Percentiles rank a stretch among this genome's conserved stretches.
phyloP scores from a whole-genome alignment of 1,139 yeast species.

The Dujonia santamariae region DNA sequence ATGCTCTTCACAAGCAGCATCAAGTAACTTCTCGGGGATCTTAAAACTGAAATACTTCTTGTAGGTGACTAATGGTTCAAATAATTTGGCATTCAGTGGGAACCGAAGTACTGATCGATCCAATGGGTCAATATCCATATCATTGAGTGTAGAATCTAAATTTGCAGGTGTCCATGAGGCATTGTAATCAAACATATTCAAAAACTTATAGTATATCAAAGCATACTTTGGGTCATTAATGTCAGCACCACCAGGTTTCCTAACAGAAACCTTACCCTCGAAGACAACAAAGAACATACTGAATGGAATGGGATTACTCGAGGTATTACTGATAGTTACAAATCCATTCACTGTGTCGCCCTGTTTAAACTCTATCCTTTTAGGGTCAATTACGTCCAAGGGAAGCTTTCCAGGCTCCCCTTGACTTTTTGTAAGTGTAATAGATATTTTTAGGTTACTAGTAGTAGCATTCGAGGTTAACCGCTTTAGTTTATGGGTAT shows the following conservation, averaged over 20 bases:
- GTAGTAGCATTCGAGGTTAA: slow-evolving; percentile 12
- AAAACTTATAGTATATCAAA: slow-evolving; percentile 19
- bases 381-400: slow-evolving; percentile 14
- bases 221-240: slow-evolving; percentile 13
- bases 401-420: slow-evolving; percentile 17
- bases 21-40: slow-evolving; percentile 36
- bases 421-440: slow-evolving; percentile 15
- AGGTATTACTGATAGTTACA: slow-evolving; percentile 42
- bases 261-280: slow-evolving; percentile 41
- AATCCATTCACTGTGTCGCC: slow-evolving; percentile 59
- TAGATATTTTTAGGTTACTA: slow-evolving; percentile 12
- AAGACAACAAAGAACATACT: slow-evolving; percentile 58
- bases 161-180: slow-evolving; percentile 22
- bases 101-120: slow-evolving; percentile 30
- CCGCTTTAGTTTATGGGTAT: slow-evolving; percentile 21
- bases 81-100: slow-evolving; percentile 21
- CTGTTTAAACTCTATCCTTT: slow-evolving; percentile 41
- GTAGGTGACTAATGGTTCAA: slow-evolving; percentile 32
- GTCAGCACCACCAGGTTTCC: slow-evolving; percentile 13
- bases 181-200: slow-evolving; percentile 27
- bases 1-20: slow-evolving; percentile 34
- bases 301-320: slow-evolving; percentile 41
- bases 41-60: slow-evolving; percentile 41
- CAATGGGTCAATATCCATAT: slow-evolving; percentile 23
- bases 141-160: slow-evolving; percentile 5